Evolutionary conservation across 106 monocot species (phyloP).

Genomic region (Iris macrosiphon): DNA sequence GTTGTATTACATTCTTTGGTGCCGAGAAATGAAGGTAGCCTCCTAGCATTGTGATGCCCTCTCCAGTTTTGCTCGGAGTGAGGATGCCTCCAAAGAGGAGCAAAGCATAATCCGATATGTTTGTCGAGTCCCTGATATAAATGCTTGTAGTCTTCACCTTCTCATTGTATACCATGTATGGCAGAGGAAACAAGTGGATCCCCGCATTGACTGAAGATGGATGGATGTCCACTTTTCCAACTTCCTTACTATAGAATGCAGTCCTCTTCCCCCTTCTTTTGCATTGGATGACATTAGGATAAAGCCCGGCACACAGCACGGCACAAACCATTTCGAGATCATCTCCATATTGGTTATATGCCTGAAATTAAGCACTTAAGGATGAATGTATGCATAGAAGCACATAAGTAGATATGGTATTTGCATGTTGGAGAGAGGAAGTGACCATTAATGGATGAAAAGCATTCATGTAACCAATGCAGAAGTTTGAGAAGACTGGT

Average conservation of each 20-base stretch:
- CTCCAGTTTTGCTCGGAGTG: slow-evolving; percentile 59
- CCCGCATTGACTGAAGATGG: slow-evolving; percentile 95
- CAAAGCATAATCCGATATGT: slow-evolving; percentile 94
- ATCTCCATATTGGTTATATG: slow-evolving; percentile 72
- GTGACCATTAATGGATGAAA: too few relatives aligned
- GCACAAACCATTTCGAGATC: slow-evolving; percentile 96
- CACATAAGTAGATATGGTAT: too few relatives aligned
- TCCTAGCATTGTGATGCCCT: slow-evolving; percentile 89
- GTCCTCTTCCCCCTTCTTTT: slow-evolving; percentile 96
- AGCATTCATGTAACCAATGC: too few relatives aligned
- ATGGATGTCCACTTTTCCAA: slow-evolving; percentile 98
- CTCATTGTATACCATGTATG: slow-evolving; percentile 91
- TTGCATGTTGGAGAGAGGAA: too few relatives aligned
- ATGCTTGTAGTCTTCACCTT: slow-evolving; percentile 89
- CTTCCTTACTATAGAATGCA: slow-evolving; percentile 87
- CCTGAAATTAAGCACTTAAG: slow-evolving; percentile 26
- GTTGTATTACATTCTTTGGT: slow-evolving; percentile 66
- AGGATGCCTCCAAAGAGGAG: slow-evolving; percentile 83
- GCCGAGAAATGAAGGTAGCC: slow-evolving; percentile 96
- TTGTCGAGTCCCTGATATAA: slow-evolving; percentile 89
- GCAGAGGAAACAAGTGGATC: slow-evolving; percentile 69
- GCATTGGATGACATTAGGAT: slow-evolving; percentile 93
- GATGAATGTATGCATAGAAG: neutral
- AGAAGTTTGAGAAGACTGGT: too few relatives aligned
- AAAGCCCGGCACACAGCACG: slow-evolving; percentile 88